These are phyloP conservation scores for Geoglossum glabrum DNA, from an alignment of 495 filamentous ascomycete genomes.

Conservation along the genomic window DNA sequence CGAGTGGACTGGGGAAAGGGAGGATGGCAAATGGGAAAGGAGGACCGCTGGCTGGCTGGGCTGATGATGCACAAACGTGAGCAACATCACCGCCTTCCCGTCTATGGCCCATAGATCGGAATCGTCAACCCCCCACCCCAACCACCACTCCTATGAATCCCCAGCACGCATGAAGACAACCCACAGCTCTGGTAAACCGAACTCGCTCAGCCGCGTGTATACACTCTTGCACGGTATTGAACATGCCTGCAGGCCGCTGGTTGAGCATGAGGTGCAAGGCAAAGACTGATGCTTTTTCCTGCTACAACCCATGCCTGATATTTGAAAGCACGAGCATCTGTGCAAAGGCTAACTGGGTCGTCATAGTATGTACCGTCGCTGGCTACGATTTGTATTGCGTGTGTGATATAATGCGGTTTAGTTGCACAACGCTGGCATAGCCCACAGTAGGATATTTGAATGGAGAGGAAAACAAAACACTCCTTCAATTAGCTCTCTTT, in stretches of 20 bases:
- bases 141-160: neutral
- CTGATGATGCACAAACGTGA: neutral
- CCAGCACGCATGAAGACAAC: constrained; percentile 33
- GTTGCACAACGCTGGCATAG: too few species aligned
- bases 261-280: constrained; percentile 51
- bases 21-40: too few species aligned
- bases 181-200: constrained; percentile 66
- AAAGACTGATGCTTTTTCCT: constrained; percentile 37
- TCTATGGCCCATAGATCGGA: too few species aligned
- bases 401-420: too few species aligned
- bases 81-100: neutral
- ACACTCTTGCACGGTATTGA: constrained; percentile 19
- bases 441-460: too few species aligned
- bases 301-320: neutral
- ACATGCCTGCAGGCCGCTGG: constrained; percentile 26
- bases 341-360: neutral
- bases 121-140: neutral
- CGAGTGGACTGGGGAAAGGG: too few species aligned
- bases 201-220: constrained; percentile 35
- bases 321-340: neutral
- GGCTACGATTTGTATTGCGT: too few species aligned
- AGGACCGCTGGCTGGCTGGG: neutral
- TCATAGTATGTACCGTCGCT: neutral
- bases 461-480: too few species aligned
- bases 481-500: too few species aligned